These are phyloP conservation scores for Rhynchospora breviuscula DNA, from an alignment of 176 grass and related monocot genomes.

Conservation along the genomic window DNA sequence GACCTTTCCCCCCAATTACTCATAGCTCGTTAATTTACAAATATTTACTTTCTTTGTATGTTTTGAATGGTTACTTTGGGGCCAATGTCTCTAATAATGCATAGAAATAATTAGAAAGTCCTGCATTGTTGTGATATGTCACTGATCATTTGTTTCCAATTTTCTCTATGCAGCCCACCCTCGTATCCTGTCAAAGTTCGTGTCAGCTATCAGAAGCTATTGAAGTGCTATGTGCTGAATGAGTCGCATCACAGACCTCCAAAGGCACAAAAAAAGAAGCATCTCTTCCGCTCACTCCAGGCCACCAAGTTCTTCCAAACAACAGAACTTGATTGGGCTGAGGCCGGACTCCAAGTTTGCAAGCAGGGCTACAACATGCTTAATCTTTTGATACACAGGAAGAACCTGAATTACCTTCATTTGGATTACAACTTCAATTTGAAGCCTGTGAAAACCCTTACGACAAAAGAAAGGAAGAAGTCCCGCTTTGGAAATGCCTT, in stretches of 20 bases:
- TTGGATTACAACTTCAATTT: slow-evolving; percentile 98
- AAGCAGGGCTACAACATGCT: slow-evolving; percentile 99
- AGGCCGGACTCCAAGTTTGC: slow-evolving; percentile 95
- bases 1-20: not conserved
- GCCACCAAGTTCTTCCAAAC: slow-evolving; percentile 97
- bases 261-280: slow-evolving; percentile 96
- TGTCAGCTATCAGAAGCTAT: slow-evolving; percentile 93
- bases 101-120: not conserved
- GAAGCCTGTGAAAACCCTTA: slow-evolving; percentile 97
- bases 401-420: slow-evolving; percentile 97
- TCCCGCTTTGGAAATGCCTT: slow-evolving; percentile 99
- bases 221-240: slow-evolving; percentile 97
- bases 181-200: slow-evolving; percentile 96
- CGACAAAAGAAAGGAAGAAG: slow-evolving; percentile 97
- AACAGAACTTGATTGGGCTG: slow-evolving; percentile 96
- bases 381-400: slow-evolving; percentile 95
- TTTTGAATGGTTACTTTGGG: not conserved
- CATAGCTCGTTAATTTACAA: not conserved
- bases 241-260: slow-evolving; percentile 89
- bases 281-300: slow-evolving; percentile 87
- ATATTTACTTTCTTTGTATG: not conserved
- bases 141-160: slow-evolving; percentile 14
- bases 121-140: not conserved
- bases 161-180: slow-evolving; percentile 62
- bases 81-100: not conserved